Conservation (phyloP, 2,329 filamentous ascomycete species). For the Ceratocystis papillata region DNA sequence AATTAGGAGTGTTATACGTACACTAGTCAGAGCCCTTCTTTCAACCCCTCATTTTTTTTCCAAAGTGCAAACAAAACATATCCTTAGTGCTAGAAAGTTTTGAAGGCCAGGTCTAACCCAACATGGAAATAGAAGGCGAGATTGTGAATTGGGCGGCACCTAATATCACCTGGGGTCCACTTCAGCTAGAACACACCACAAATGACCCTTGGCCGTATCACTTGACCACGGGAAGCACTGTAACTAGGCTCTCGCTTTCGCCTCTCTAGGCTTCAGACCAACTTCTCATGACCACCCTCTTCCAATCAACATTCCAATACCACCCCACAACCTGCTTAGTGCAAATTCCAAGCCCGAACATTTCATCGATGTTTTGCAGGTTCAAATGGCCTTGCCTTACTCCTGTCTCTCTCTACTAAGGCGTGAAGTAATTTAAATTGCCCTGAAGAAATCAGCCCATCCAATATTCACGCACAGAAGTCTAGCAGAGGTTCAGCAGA, state of each 20-base stretch:
- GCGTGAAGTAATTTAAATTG: no score
- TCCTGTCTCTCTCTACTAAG: background rate
- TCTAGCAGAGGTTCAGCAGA: no score
- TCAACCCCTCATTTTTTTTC: no score
- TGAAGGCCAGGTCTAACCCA: background rate
- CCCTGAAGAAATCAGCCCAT: no score
- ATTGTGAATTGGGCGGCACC: background rate
- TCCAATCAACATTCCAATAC: background rate
- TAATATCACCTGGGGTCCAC: background rate
- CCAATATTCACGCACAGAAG: no score
- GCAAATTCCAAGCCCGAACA: background rate
- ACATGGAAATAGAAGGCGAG: background rate
- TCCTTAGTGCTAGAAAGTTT: background rate
- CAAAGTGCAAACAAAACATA: background rate
- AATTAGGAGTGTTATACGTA: no score
- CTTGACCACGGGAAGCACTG: conserved; percentile 15
- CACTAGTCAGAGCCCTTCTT: no score
- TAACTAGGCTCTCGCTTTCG: background rate
- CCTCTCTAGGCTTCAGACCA: background rate
- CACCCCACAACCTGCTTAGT: background rate
- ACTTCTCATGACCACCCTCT: background rate
- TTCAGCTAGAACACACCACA: background rate
- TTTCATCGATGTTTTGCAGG: background rate
- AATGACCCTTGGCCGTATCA: conserved; percentile 12
- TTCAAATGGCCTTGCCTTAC: background rate